Conservation (phyloP, 1,284 basidiomycete genomes). For the Sporisorium sorghi region DNA sequence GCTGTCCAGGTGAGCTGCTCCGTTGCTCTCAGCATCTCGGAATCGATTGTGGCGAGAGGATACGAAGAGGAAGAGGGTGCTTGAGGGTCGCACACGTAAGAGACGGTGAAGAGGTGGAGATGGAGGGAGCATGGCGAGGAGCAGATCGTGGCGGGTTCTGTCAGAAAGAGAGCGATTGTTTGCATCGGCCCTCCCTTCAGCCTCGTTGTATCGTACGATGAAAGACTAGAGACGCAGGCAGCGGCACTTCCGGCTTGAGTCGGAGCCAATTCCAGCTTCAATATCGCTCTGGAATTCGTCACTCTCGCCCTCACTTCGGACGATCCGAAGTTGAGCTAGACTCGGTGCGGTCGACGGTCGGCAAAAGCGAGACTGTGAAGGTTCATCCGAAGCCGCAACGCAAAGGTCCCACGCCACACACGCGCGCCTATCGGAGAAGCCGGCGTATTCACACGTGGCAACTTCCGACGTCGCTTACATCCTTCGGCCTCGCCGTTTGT, state of each 20-base stretch:
- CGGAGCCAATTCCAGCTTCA: background rate
- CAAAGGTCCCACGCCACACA: background rate
- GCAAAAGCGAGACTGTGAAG: background rate
- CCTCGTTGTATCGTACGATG: too few relatives aligned
- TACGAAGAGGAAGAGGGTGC: background rate
- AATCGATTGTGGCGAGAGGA: background rate
- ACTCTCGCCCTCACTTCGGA: background rate
- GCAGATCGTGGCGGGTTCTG: too few relatives aligned
- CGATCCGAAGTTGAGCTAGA: background rate
- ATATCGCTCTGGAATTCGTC: too few relatives aligned
- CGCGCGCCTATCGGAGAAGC: background rate
- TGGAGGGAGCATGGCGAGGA: background rate
- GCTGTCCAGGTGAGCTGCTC: constrained; percentile 28
- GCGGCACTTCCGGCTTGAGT: background rate
- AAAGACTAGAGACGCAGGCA: background rate
- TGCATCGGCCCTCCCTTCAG: too few relatives aligned
- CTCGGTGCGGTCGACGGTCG: background rate
- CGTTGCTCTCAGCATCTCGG: constrained; percentile 13
- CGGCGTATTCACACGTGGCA: background rate
- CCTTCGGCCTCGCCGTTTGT: background rate
- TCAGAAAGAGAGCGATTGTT: background rate
- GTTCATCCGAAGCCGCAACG: background rate
- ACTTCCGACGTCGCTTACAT: background rate
- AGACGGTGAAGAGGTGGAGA: background rate
- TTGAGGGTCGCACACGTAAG: background rate